These are phyloP conservation scores for Pseudopithomyces chartarum DNA, from an alignment of 2,329 filamentous ascomycete genomes.

Conservation along the genomic window DNA sequence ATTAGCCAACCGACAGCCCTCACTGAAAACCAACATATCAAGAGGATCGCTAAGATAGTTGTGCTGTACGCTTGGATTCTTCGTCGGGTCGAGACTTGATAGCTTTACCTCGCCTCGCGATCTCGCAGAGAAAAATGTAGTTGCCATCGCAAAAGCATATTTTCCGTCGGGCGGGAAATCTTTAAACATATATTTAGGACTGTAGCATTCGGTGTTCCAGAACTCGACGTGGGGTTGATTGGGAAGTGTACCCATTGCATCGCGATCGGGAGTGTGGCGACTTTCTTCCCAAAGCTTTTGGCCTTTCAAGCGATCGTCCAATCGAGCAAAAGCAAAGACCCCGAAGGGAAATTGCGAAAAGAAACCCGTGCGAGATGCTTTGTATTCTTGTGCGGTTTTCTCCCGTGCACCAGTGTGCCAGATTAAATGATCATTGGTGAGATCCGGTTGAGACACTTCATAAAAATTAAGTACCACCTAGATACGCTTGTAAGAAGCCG, in stretches of 20 bases:
- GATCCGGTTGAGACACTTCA: constrained; percentile 60
- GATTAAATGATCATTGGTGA: constrained; percentile 61
- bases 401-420: constrained; percentile 56
- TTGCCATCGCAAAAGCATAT: constrained; percentile 59
- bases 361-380: constrained; percentile 62
- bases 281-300: constrained; percentile 61
- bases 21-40: constrained; percentile 63
- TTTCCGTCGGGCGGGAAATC: constrained; percentile 59
- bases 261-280: constrained; percentile 51
- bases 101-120: constrained; percentile 62
- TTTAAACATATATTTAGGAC: constrained; percentile 62
- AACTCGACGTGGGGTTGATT: constrained; percentile 66
- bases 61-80: constrained; percentile 63
- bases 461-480: constrained; percentile 62
- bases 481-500: constrained; percentile 50
- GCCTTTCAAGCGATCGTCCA: constrained; percentile 63
- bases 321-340: constrained; percentile 64
- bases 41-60: constrained; percentile 63
- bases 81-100: constrained; percentile 53
- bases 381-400: constrained; percentile 60
- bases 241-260: constrained; percentile 65
- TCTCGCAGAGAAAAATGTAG: constrained; percentile 55
- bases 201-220: constrained; percentile 67
- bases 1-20: constrained; percentile 63
- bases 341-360: constrained; percentile 68